Evolutionary conservation across 345 rosid genomes (phyloP).

Genomic region (Tarenaya hassleriana): DNA sequence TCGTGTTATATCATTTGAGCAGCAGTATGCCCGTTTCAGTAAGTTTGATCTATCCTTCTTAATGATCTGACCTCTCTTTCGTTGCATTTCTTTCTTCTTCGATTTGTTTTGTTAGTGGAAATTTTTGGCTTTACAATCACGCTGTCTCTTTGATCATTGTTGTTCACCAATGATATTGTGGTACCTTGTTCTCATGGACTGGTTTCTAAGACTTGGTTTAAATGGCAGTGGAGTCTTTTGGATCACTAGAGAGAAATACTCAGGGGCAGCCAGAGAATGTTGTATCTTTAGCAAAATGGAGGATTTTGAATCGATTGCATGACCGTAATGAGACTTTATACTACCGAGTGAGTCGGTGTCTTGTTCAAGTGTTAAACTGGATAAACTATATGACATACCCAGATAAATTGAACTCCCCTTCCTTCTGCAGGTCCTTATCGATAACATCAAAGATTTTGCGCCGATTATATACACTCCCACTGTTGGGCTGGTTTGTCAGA

Average conservation of each 20-base stretch:
- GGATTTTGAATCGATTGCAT: constrained; percentile 91
- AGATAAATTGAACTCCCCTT: background rate
- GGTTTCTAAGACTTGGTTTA: constrained; percentile 20
- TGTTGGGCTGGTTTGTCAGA: constrained; percentile 93
- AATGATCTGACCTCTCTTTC: background rate
- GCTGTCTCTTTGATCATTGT: no score
- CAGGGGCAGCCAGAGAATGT: constrained; percentile 47
- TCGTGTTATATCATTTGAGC: constrained; percentile 83
- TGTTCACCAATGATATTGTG: no score
- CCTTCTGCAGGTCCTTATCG: constrained; percentile 73
- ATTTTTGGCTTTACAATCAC: no score
- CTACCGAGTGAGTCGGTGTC: constrained; percentile 51
- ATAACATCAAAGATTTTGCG: constrained; percentile 89
- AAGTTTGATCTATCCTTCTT: constrained; percentile 26
- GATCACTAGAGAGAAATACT: constrained; percentile 81
- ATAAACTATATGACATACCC: background rate
- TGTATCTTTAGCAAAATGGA: constrained; percentile 90
- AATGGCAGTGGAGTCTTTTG: constrained; percentile 76
- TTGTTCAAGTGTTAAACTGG: background rate
- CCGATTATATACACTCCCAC: constrained; percentile 96
- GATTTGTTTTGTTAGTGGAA: no score
- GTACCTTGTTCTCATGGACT: no score
- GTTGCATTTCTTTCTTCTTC: background rate
- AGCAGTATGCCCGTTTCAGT: constrained; percentile 94
- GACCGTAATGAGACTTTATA: constrained; percentile 96